phyloP scores from a whole-genome alignment of 345 rosid genomes.

The Conringia planisiliqua region DNA sequence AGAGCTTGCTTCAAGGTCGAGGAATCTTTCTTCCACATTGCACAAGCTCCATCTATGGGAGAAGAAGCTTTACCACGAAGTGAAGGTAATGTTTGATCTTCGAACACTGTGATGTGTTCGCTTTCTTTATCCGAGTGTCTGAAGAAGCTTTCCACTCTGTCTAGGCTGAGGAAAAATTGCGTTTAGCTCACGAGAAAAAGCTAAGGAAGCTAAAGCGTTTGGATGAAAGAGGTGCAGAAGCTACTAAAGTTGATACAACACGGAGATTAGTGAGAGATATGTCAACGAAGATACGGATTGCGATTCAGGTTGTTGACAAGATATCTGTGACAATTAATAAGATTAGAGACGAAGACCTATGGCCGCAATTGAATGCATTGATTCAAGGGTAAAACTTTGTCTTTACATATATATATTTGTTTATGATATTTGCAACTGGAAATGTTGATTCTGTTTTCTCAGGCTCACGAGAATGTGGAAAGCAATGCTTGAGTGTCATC shows the following conservation, averaged over 20 bases:
- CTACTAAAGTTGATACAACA: slow-evolving; percentile 57
- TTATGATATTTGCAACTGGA: neutral
- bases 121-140: slow-evolving; percentile 6
- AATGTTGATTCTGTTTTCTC: neutral
- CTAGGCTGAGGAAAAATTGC: slow-evolving; percentile 91
- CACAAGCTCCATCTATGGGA: slow-evolving; percentile 89
- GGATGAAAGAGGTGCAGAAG: slow-evolving; percentile 82
- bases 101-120: neutral
- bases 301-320: slow-evolving; percentile 88
- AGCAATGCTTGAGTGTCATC: slow-evolving; percentile 88
- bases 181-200: slow-evolving; percentile 72
- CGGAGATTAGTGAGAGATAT: slow-evolving; percentile 51
- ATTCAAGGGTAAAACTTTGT: slow-evolving; percentile 66
- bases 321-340: slow-evolving; percentile 74
- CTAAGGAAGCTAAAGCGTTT: slow-evolving; percentile 65
- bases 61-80: slow-evolving; percentile 89
- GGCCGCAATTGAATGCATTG: slow-evolving; percentile 86
- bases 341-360: slow-evolving; percentile 93
- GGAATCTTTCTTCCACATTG: slow-evolving; percentile 84
- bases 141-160: neutral
- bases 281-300: slow-evolving; percentile 80
- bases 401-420: neutral
- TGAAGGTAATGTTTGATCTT: slow-evolving; percentile 56
- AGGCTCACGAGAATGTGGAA: slow-evolving; percentile 97
- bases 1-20: slow-evolving; percentile 62